Base-by-base conservation (phyloP, 108 stramenopile species). In the Discostella pseudostelligera region DNA sequence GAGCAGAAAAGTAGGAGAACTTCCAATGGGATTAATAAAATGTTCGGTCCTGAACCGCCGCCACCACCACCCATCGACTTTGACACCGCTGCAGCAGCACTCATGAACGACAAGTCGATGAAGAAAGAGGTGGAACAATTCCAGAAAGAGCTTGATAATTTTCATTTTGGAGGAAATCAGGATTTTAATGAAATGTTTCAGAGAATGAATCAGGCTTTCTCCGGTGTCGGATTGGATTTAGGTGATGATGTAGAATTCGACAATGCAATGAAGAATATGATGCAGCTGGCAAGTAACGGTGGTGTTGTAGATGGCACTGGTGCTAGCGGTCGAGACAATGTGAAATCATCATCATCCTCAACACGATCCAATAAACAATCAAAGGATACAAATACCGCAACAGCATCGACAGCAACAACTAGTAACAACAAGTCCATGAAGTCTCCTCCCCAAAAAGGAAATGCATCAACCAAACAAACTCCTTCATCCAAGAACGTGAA, bases 91-190 rank as follows among this genome's bases (percentile, higher is more conserved):
- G 32, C 32, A 32, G 32, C 32, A 32, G 35, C 37, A 50, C 32
- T 56, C 25, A 35, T 56, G 17, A 35, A 39, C 16, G 73, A 74
- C 45, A 67, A 76, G 43, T 60, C 74, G 1, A 47, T 76, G 2
- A 62, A 68, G 21, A 56, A 39, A 56, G 58, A 68, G 67, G 68
- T 76, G 74, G 48, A 69, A 43, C 66, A 76, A 64, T 68, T 76
- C 49, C 45, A 56, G 1, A 36, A 35, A 5, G 59, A 32, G 17
- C 21, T 55, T 2, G 56, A 44, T 3, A 35, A 37, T 25, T 22
- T n/a, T 13, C 22, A 47, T 22, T 24, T 21, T 63, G 37, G 2
- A 32, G 49, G n/a, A n/a, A n/a, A n/a, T n/a, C n/a, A 12, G 36
- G 20, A 39, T 11, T 21, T 21, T 3, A 42, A 29, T 8, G 32